Base-by-base conservation (phyloP, 129 eudicot species). In the Arctium minus region DNA sequence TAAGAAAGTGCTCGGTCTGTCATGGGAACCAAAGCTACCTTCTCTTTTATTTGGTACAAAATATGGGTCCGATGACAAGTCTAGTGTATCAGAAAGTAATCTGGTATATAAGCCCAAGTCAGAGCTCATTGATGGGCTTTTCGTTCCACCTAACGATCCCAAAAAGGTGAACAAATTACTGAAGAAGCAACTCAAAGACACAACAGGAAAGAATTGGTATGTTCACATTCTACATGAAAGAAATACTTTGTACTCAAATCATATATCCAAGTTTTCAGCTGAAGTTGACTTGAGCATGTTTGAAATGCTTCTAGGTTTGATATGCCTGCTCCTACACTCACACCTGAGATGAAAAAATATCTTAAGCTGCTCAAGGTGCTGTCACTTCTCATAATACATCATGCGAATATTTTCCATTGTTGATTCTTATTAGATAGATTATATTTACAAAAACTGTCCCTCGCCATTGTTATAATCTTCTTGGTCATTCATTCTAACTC, bases 311-410 rank as follows among this genome's bases (percentile, higher is more conserved):
- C 50, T 75, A 96, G 99, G 99, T 91, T 93, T 88, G 97, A 93
- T 79, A 96, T 96, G 98, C 96, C 97, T 53, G 99, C 99, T 9
- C 92, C 94, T 76, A 87, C 91, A 18, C 83, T 96, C 40, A 96
- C 98, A 1, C 96, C 99, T 2, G 97, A 96, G 87, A 87, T 96
- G 79, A 89, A 96, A 70, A 92, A 90, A 70, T 98, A 96, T 86
- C 91, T 96, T 80, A 85, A 90, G 85, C 88, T 96, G 73, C 80
- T 96, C 33, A 93, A 96, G 97, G 99, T 95, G 33, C 62, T n/a
- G 71, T 80, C 3, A 18, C 32, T 74, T 75, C 11, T 42, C 67
- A 10, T 32, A 38, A n/a, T 68, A 18, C 60, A n/a, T n/a, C n/a
- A 36, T 78, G 42, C 64, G 64, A 22, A 74, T 42, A 38, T 39